A percentile compares a stretch with the other conserved stretches of the same genome.
These are phyloP conservation scores for Penicillium sp. DNA, from an alignment of 2,329 filamentous ascomycete species.

Conservation along the genomic window DNA sequence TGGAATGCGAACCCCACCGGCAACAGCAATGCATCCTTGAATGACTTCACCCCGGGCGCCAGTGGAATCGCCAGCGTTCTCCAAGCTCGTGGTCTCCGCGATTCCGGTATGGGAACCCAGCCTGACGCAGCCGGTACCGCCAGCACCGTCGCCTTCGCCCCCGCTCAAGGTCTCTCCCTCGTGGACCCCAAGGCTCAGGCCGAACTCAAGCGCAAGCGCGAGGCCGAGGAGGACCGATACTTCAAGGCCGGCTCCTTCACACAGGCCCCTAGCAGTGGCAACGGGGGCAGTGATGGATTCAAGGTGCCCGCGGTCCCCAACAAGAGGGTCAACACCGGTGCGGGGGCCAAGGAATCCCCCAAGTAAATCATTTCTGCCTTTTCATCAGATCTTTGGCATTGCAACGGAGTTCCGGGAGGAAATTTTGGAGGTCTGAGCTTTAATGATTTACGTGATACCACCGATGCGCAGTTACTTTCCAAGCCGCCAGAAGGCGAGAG, in stretches of 20 bases:
- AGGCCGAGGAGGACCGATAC: slow-evolving; percentile 92
- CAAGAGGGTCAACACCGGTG: slow-evolving; percentile 72
- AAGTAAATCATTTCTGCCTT: slow-evolving; percentile 20
- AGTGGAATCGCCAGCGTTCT: slow-evolving; percentile 68
- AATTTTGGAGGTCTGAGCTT: slow-evolving; percentile 11
- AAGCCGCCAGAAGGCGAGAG: background rate
- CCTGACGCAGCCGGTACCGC: slow-evolving; percentile 71
- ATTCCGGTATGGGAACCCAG: slow-evolving; percentile 76
- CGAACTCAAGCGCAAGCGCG: slow-evolving; percentile 84
- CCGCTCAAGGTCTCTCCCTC: slow-evolving; percentile 90
- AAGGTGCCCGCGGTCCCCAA: slow-evolving; percentile 75
- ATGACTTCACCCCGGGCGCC: slow-evolving; percentile 70
- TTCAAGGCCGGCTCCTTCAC: slow-evolving; percentile 98
- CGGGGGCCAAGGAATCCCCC: slow-evolving; percentile 56
- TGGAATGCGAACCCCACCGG: slow-evolving; percentile 74
- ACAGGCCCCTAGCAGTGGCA: slow-evolving; percentile 62
- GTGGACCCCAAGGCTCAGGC: slow-evolving; percentile 90
- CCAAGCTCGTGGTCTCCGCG: slow-evolving; percentile 75
- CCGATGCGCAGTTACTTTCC: slow-evolving; percentile 12
- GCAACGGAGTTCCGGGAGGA: slow-evolving; percentile 20
- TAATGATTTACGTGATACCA: slow-evolving; percentile 22
- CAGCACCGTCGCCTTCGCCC: slow-evolving; percentile 88
- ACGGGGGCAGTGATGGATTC: slow-evolving; percentile 64
- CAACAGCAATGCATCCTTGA: slow-evolving; percentile 69
- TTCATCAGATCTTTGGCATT: slow-evolving; percentile 16